A percentile compares a stretch with the other conserved stretches of the same genome.
These are phyloP conservation scores for Pichia cactophila DNA, from an alignment of 1,139 yeast species.

Conservation along the genomic window DNA sequence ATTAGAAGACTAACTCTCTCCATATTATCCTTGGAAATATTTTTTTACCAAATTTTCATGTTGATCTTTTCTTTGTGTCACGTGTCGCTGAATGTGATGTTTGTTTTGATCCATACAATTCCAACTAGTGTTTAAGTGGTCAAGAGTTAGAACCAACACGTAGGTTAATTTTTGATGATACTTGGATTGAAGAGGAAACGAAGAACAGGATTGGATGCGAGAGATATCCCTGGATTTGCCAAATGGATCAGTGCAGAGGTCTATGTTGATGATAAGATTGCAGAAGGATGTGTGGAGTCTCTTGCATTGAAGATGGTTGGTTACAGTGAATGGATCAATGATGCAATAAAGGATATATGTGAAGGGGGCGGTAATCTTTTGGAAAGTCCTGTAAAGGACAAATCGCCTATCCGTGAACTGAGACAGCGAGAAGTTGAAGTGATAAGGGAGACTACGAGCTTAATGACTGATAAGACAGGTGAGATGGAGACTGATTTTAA, in stretches of 20 bases:
- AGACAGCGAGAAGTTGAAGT: conserved; percentile 17
- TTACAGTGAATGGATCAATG: conserved; percentile 26
- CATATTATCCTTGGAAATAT: background rate
- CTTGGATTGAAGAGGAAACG: background rate
- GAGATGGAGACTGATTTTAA: conserved; percentile 7
- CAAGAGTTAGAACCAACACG: background rate
- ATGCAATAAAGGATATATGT: conserved; percentile 20
- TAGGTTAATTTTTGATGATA: background rate
- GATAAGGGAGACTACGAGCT: conserved; percentile 14
- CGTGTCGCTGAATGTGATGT: background rate
- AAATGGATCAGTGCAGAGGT: conserved; percentile 40
- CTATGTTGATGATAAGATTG: conserved; percentile 23
- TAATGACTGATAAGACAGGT: conserved; percentile 7
- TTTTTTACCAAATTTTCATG: background rate
- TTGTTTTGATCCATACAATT: background rate
- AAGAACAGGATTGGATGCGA: conserved; percentile 1
- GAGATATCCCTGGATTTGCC: conserved; percentile 33
- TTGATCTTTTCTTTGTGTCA: background rate
- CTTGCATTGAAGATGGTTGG: conserved; percentile 20
- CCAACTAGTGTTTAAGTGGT: background rate
- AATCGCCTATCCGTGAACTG: conserved; percentile 18
- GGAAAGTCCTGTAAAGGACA: conserved; percentile 22
- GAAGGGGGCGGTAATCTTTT: conserved; percentile 12
- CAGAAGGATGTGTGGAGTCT: conserved; percentile 21
- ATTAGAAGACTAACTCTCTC: too few relatives aligned